A percentile compares a stretch with the other conserved stretches of the same genome.
These are phyloP conservation scores for Dryas integrifolia DNA, from an alignment of 331 rosid species.

Conservation along the genomic window DNA sequence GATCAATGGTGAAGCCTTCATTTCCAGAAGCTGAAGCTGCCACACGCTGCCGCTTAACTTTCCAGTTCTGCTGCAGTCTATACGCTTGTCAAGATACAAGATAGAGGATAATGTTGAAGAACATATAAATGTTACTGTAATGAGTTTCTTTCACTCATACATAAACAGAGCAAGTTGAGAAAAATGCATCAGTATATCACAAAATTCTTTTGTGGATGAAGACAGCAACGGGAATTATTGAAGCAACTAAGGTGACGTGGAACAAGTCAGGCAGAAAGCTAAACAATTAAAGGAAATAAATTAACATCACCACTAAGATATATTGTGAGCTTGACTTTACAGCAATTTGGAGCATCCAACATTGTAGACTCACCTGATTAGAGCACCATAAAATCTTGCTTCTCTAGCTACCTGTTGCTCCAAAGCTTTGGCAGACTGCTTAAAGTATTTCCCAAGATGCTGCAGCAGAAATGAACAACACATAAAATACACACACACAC, in stretches of 20 bases:
- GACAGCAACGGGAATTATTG: neutral
- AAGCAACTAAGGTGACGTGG: neutral
- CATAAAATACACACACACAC: neutral
- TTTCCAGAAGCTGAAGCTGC: conserved; percentile 73
- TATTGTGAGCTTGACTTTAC: neutral
- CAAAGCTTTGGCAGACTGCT: conserved; percentile 86
- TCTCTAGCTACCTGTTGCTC: conserved; percentile 88
- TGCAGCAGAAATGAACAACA: conserved; percentile 29
- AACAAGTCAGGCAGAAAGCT: neutral
- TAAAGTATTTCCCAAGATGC: conserved; percentile 91
- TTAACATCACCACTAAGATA: neutral
- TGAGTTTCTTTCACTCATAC: conserved; percentile 10
- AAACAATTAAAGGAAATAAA: neutral
- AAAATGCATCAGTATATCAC: neutral
- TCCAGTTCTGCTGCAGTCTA: conserved; percentile 99
- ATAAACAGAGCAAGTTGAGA: conserved; percentile 8
- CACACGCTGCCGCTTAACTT: conserved; percentile 85
- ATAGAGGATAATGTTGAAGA: neutral
- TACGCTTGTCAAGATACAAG: conserved; percentile 38
- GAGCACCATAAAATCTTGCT: conserved; percentile 95
- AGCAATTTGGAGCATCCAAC: neutral
- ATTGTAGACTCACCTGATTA: conserved; percentile 59
- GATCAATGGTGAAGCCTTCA: conserved; percentile 94
- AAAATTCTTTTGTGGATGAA: neutral
- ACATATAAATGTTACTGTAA: neutral